Percentiles rank a stretch among this genome's conserved stretches.
These are phyloP conservation scores for Fusarium robinianum DNA, from an alignment of 2,329 filamentous ascomycete genomes.

Conservation along the genomic window DNA sequence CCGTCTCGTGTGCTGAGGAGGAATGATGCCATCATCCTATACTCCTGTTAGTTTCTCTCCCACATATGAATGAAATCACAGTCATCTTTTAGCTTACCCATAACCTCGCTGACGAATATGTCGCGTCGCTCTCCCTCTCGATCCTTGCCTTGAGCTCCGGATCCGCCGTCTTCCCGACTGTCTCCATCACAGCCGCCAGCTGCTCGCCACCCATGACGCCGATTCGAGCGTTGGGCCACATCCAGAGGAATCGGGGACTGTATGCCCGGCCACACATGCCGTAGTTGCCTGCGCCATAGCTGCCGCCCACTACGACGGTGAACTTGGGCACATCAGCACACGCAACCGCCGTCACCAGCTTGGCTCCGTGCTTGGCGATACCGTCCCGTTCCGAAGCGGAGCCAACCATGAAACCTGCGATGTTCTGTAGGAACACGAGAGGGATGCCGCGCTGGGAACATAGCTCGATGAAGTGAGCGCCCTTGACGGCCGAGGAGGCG, in stretches of 20 bases:
- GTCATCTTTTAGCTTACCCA: conserved; percentile 65
- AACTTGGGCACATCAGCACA: conserved; percentile 96
- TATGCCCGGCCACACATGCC: conserved; percentile 98
- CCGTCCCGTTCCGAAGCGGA: conserved; percentile 89
- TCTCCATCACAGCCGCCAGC: conserved; percentile 89
- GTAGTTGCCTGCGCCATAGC: conserved; percentile 94
- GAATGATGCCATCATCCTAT: conserved; percentile 80
- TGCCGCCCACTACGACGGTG: conserved; percentile 92
- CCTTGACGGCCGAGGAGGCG: conserved; percentile 86
- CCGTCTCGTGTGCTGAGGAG: conserved; percentile 73
- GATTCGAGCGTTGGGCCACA: conserved; percentile 97
- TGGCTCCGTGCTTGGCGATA: conserved; percentile 97
- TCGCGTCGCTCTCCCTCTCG: conserved; percentile 85
- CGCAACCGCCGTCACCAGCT: conserved; percentile 92
- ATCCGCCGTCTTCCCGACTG: conserved; percentile 83
- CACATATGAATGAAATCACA: not conserved
- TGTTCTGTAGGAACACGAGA: conserved; percentile 93
- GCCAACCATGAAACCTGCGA: conserved; percentile 98
- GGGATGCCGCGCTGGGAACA: conserved; percentile 90
- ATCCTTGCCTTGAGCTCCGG: conserved; percentile 82
- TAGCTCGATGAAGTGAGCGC: conserved; percentile 95
- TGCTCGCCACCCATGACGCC: conserved; percentile 97
- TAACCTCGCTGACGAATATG: conserved; percentile 83
- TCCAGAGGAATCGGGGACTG: conserved; percentile 87
- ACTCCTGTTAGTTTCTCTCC: conserved; percentile 7